phyloP scores from a whole-genome alignment of 1,284 basidiomycete genomes.

The Microbotryomycetes sp. region DNA sequence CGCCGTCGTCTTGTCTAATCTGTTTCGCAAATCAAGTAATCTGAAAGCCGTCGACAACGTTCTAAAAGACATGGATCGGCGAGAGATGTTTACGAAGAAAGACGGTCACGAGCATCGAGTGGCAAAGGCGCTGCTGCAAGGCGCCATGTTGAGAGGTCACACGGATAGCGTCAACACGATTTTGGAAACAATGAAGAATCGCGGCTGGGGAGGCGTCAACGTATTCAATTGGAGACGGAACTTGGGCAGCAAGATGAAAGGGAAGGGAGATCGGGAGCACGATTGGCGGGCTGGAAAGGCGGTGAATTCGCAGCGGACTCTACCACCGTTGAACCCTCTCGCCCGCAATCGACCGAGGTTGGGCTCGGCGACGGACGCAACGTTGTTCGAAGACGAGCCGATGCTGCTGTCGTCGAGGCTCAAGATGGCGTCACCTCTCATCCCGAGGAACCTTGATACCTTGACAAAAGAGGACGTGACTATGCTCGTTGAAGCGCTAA shows the following conservation, averaged over 20 bases:
- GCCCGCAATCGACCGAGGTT: not conserved
- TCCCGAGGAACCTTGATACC: slow-evolving; percentile 1
- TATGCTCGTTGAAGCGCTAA: slow-evolving; percentile 7
- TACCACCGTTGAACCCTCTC: not conserved
- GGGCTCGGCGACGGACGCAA: not conserved
- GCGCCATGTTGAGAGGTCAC: not conserved
- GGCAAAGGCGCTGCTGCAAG: not conserved
- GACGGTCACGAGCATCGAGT: not conserved
- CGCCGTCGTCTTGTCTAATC: not conserved
- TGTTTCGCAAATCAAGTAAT: not conserved
- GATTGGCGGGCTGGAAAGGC: too few relatives aligned
- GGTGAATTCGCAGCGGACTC: not conserved
- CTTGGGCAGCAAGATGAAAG: not conserved
- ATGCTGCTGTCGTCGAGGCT: not conserved
- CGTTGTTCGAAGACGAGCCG: not conserved
- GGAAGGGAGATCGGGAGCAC: not conserved
- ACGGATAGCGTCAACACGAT: not conserved
- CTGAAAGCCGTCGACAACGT: not conserved
- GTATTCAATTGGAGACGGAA: not conserved
- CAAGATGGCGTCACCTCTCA: not conserved
- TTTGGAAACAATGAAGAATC: not conserved
- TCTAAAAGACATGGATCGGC: not conserved
- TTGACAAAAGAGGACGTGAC: slow-evolving; percentile 12
- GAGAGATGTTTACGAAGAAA: not conserved
- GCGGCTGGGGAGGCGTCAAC: not conserved